phyloP scores from a whole-genome alignment of 306 rosid species.

The Vachellia pachyceras region DNA sequence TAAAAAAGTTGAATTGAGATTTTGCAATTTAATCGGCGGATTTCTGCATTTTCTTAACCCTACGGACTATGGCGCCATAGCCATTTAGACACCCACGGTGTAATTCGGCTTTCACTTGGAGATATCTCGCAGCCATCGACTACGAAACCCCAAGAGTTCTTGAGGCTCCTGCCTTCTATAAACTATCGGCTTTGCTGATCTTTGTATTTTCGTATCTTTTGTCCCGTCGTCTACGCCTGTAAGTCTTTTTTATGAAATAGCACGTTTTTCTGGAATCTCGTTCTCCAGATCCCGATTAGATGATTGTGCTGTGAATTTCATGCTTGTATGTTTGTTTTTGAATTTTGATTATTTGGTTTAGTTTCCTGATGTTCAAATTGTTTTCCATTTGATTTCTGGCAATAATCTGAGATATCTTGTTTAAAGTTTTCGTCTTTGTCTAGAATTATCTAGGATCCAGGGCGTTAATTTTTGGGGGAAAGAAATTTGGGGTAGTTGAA shows the following conservation, averaged over 20 bases:
- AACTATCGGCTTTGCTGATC: no score
- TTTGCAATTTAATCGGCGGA: no score
- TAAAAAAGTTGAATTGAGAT: no score
- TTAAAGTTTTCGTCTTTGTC: background rate
- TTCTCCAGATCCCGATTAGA: constrained; percentile 21
- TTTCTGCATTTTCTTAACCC: background rate
- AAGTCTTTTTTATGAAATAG: no score
- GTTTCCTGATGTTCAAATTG: background rate
- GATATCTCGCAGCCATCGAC: background rate
- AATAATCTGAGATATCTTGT: background rate
- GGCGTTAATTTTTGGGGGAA: background rate
- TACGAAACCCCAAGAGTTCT: background rate
- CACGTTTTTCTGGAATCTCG: constrained; percentile 1
- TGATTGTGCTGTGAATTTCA: constrained; percentile 5
- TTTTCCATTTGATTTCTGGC: background rate
- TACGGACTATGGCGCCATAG: background rate
- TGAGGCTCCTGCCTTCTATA: background rate
- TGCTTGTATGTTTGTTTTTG: constrained; percentile 26
- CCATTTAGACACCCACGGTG: background rate
- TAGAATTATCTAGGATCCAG: background rate
- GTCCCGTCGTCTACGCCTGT: background rate
- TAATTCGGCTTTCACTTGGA: background rate
- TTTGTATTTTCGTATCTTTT: background rate
- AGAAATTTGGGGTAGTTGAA: background rate
- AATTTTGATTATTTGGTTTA: background rate